A percentile compares a stretch with the other conserved stretches of the same genome.
These are phyloP conservation scores for Cladosporium sphaerospermum DNA, from an alignment of 2,329 filamentous ascomycete species.

Conservation along the genomic window DNA sequence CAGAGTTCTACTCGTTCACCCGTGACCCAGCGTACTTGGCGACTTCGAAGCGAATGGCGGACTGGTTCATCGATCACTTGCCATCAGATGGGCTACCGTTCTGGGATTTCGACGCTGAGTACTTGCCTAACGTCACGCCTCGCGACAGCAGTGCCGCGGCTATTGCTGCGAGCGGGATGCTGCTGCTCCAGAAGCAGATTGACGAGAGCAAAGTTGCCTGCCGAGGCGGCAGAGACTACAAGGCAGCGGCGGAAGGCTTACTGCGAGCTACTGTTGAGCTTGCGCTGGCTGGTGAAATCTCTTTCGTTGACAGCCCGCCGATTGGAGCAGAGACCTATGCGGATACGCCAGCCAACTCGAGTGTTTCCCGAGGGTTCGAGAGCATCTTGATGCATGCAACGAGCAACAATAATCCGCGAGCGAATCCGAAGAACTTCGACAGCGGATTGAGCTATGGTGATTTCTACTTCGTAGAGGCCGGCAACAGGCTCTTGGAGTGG, in stretches of 20 bases:
- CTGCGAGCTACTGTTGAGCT: constrained; percentile 11
- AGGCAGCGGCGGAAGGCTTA: constrained; percentile 9
- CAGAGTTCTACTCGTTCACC: constrained; percentile 13
- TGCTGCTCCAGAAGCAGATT: constrained; percentile 14
- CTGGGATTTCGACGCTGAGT: constrained; percentile 15
- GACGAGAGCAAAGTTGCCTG: constrained; percentile 1
- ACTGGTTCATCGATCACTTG: constrained; percentile 15
- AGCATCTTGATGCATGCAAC: constrained; percentile 17
- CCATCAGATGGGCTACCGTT: constrained; percentile 17
- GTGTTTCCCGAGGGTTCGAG: constrained; percentile 13
- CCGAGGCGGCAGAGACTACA: constrained; percentile 5
- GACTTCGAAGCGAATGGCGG: constrained; percentile 11
- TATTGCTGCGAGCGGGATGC: constrained; percentile 15
- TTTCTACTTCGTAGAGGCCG: constrained; percentile 16
- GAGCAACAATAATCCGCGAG: constrained; percentile 16
- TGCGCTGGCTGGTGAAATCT: constrained; percentile 14
- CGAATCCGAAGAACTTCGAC: constrained; percentile 14
- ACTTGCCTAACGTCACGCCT: constrained; percentile 13
- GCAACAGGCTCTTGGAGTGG: constrained; percentile 12
- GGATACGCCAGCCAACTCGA: constrained; percentile 13
- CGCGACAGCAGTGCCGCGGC: constrained; percentile 15
- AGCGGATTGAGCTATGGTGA: constrained; percentile 16
- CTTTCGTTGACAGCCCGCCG: constrained; percentile 15
- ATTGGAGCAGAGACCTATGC: constrained; percentile 13
- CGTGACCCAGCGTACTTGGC: constrained; percentile 11